Conservation (phyloP, 208 protist species). For the Crithidia mellificae region DNA sequence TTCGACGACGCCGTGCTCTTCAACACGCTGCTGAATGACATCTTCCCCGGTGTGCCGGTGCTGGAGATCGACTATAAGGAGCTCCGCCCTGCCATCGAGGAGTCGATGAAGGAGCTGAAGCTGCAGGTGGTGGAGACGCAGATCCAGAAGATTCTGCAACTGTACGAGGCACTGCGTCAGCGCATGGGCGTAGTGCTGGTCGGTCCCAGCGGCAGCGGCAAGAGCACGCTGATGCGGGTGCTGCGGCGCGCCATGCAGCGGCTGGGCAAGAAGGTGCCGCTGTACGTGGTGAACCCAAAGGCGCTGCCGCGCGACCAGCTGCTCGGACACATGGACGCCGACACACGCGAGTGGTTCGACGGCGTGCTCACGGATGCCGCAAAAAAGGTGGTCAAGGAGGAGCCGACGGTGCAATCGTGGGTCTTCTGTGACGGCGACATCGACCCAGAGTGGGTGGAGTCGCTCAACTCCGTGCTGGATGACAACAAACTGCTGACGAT, state of each 20-base stretch:
- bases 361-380: slow-evolving; percentile 97
- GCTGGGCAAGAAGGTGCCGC: slow-evolving; percentile 83
- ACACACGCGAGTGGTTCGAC: slow-evolving; percentile 99
- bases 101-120: slow-evolving; percentile 87
- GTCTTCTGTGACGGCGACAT: slow-evolving; percentile 99
- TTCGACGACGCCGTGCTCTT: slow-evolving; percentile 95
- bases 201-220: slow-evolving; percentile 96
- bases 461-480: slow-evolving; percentile 99
- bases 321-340: slow-evolving; percentile 97
- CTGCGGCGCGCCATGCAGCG: slow-evolving; percentile 86
- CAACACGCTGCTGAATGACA: slow-evolving; percentile 94
- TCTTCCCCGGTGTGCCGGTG: slow-evolving; percentile 93
- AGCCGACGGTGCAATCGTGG: slow-evolving; percentile 90
- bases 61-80: slow-evolving; percentile 93
- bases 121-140: slow-evolving; percentile 90
- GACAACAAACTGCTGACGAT: slow-evolving; percentile 99
- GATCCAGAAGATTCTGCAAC: slow-evolving; percentile 94
- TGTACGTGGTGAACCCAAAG: slow-evolving; percentile 98
- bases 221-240: slow-evolving; percentile 94
- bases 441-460: slow-evolving; percentile 99
- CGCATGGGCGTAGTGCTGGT: slow-evolving; percentile 98
- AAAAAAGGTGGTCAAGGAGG: slow-evolving; percentile 94
- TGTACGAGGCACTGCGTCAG: slow-evolving; percentile 97
- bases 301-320: slow-evolving; percentile 95
- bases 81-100: slow-evolving; percentile 90